phyloP scores from a whole-genome alignment of 192 early-diverging fungal species.

The Backusella tarrabulga region DNA sequence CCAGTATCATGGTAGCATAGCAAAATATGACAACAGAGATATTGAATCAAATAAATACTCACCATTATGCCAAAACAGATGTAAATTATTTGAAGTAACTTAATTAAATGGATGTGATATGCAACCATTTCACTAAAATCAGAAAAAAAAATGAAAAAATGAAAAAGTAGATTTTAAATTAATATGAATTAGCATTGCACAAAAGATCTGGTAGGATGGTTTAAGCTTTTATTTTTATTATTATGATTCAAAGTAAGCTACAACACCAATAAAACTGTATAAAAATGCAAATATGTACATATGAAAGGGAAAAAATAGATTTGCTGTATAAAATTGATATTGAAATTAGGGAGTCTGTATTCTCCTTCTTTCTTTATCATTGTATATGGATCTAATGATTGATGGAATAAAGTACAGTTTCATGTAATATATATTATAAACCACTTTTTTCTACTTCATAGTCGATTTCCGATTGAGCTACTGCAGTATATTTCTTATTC shows the following conservation, averaged over 20 bases:
- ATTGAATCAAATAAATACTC: not conserved
- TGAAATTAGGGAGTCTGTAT: not conserved
- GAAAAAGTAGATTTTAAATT: not conserved
- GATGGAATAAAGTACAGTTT: not conserved
- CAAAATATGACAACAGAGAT: not conserved
- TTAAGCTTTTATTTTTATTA: not conserved
- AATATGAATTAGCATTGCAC: not conserved
- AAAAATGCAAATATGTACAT: not conserved
- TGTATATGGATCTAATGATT: not conserved
- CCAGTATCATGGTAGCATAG: not conserved
- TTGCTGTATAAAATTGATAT: not conserved
- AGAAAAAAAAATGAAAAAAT: not conserved
- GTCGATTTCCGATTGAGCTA: not conserved
- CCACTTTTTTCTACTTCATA: slow-evolving; percentile 16
- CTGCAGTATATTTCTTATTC: not conserved
- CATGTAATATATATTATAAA: not conserved
- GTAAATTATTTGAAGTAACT: not conserved
- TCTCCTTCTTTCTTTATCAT: not conserved
- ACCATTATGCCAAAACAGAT: not conserved
- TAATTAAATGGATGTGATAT: not conserved
- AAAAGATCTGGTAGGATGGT: not conserved
- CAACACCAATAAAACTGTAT: not conserved
- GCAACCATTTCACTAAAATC: not conserved
- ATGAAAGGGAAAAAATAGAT: not conserved
- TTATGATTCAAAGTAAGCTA: not conserved